Conservation (phyloP, 106 monocot species). For the Narthecium ossifragum region DNA sequence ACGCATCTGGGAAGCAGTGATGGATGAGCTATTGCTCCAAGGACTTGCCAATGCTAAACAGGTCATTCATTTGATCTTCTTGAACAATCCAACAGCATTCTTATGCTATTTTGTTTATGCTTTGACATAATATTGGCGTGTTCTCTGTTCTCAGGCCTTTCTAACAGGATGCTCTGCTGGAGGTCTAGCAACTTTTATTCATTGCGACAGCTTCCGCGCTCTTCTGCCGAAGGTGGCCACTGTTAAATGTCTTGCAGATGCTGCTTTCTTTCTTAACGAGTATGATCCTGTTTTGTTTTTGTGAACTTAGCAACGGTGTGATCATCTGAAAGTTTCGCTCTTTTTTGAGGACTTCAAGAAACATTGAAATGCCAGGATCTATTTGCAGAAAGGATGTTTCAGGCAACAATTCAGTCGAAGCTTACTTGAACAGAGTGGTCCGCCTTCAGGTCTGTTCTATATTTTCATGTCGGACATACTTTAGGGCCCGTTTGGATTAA, state of each 20-base stretch:
- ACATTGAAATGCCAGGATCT: background rate
- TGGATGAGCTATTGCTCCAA: conserved; percentile 56
- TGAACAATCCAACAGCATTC: background rate
- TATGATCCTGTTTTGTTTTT: conserved; percentile 16
- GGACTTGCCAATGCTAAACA: conserved; percentile 77
- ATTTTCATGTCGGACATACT: too few relatives aligned
- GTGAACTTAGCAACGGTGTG: background rate
- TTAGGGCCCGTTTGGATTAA: too few relatives aligned
- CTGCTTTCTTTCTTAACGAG: conserved; percentile 85
- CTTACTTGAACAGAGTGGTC: conserved; percentile 72
- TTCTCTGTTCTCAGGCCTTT: conserved; percentile 60
- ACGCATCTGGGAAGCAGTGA: conserved; percentile 73
- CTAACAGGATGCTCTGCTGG: conserved; percentile 98
- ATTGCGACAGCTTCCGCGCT: conserved; percentile 73
- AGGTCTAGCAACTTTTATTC: conserved; percentile 83
- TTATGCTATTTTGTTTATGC: background rate
- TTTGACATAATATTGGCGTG: conserved; percentile 9
- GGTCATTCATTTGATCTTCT: conserved; percentile 35
- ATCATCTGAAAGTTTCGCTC: too few relatives aligned
- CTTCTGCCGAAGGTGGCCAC: conserved; percentile 37
- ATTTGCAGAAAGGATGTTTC: conserved; percentile 69
- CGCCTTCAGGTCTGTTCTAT: conserved; percentile 52
- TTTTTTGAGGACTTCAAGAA: too few relatives aligned
- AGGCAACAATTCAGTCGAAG: conserved; percentile 42
- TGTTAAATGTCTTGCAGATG: conserved; percentile 94